Evolutionary conservation across 228 moss, liverwort and hornwort genomes (phyloP), one percentile per base, ranked within the genome.

Genomic region (Sphagnum fallax): DNA sequence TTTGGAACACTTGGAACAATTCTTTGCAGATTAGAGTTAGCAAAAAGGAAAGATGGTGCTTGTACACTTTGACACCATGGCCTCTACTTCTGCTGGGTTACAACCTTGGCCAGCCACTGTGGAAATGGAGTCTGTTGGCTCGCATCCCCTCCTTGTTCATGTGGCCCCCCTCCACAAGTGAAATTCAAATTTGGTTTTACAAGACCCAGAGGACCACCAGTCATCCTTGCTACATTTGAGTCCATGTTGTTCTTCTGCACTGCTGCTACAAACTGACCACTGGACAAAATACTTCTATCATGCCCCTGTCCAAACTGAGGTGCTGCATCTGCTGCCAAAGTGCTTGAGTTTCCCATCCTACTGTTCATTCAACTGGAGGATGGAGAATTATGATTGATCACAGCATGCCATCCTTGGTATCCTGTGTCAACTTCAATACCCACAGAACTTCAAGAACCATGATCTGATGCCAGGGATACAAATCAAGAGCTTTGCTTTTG

Each of bases 361-460:
- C 18, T 18, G 67, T 73, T 78, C 13, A 80, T 77, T 66, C 87
- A 76, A 69, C 64, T 78, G 13, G 81, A 67, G 52, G 81, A 75
- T 50, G 85, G 72, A 32, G 79, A 53, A 65, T 60, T 74, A 16
- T 85, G 75, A 55, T 76, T 70, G 71, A 78, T 83, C 64, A 60
- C 57, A 6, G 63, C 73, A 53, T 81, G 77, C 92, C 89, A 89
- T 61, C 81, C 81, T 51, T 80, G 80, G 47, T 76, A 61, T 55
- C 73, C 71, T 69, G n/a, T n/a, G n/a, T 32, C 32, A 32, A 1
- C 32, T 32, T 32, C 47, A 76, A 62, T 81, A 89, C 89, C 81
- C 98, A 79, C 52, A 98, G 80, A 50, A 94, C 92, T 77, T 94
- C 98, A 57, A 98, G 94, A 52, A 98, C 94, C 90, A 98, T 83